Percentiles rank a stretch among this genome's conserved stretches.
These are phyloP conservation scores for Metschnikowia shivogae DNA, from an alignment of 805 yeast species.

Conservation along the genomic window DNA sequence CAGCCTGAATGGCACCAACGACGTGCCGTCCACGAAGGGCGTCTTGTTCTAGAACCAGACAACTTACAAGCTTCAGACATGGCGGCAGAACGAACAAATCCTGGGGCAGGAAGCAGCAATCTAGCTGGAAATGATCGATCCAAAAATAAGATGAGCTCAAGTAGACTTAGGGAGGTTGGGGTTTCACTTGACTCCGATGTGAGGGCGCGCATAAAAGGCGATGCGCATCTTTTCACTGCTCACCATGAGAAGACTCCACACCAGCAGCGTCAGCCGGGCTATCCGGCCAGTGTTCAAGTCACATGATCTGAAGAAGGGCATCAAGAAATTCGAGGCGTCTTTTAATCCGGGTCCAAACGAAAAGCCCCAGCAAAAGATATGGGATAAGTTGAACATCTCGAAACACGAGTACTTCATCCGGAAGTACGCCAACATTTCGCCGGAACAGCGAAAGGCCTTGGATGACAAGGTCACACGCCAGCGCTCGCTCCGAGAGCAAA, in stretches of 20 bases:
- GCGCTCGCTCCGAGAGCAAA: slow-evolving; percentile 23
- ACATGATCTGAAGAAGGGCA: slow-evolving; percentile 5
- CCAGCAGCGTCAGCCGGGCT: slow-evolving; percentile 6
- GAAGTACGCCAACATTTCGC: slow-evolving; percentile 66
- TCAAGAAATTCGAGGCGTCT: slow-evolving; percentile 37
- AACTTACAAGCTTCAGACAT: no score
- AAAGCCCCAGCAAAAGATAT: slow-evolving; percentile 46
- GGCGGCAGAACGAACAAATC: no score
- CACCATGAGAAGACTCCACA: slow-evolving; percentile 13
- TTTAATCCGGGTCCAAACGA: slow-evolving; percentile 30
- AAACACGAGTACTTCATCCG: slow-evolving; percentile 60
- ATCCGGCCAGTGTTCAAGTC: slow-evolving; percentile 12
- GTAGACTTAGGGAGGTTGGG: no score
- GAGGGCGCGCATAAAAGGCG: neutral
- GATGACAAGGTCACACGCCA: slow-evolving; percentile 32
- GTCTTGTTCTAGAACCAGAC: slow-evolving; percentile 55
- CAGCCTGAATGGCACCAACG: slow-evolving; percentile 77
- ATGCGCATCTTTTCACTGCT: slow-evolving; percentile 3
- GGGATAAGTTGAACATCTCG: slow-evolving; percentile 60
- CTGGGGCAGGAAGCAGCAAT: no score
- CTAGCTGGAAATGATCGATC: no score
- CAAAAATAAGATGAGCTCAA: no score
- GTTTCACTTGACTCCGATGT: no score
- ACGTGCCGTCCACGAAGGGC: slow-evolving; percentile 95
- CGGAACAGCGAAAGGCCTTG: slow-evolving; percentile 30